A percentile compares a stretch with the other conserved stretches of the same genome.
phyloP scores from a whole-genome alignment of 2,329 filamentous ascomycete genomes.

The Beauveria sp. region DNA sequence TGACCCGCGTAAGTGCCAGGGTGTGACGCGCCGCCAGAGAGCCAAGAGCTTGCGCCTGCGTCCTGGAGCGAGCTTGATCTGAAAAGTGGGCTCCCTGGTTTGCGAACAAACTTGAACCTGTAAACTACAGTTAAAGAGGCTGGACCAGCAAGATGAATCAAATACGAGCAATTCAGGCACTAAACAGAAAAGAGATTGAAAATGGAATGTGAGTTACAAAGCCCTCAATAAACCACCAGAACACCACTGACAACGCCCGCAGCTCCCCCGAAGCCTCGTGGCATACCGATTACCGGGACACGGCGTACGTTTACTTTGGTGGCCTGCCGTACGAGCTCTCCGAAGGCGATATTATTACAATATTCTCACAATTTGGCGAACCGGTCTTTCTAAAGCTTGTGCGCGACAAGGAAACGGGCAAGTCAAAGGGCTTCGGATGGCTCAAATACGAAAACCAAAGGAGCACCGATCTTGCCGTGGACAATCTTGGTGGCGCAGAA shows the following conservation, averaged over 20 bases:
- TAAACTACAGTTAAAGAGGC: not conserved
- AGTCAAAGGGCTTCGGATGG: conserved; percentile 90
- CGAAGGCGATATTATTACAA: conserved; percentile 91
- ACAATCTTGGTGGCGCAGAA: conserved; percentile 83
- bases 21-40: not conserved
- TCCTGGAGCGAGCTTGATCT: conserved; percentile 14
- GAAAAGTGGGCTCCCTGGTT: conserved; percentile 5
- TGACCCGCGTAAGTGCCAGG: conserved; percentile 22
- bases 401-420: conserved; percentile 93
- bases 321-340: conserved; percentile 86
- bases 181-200: conserved; percentile 93
- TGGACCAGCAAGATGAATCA: conserved; percentile 66
- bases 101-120: conserved; percentile 13
- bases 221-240: not conserved
- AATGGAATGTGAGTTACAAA: conserved; percentile 59
- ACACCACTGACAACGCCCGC: conserved; percentile 2
- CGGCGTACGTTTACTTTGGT: conserved; percentile 93
- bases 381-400: conserved; percentile 87
- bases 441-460: conserved; percentile 98
- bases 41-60: conserved; percentile 2
- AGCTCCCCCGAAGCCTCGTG: conserved; percentile 83
- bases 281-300: conserved; percentile 97
- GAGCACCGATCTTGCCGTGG: conserved; percentile 90
- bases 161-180: conserved; percentile 82
- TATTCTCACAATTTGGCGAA: conserved; percentile 96